Evolutionary conservation across 257 asterid species (phyloP).

Genomic region (Penstemon davidsonii): DNA sequence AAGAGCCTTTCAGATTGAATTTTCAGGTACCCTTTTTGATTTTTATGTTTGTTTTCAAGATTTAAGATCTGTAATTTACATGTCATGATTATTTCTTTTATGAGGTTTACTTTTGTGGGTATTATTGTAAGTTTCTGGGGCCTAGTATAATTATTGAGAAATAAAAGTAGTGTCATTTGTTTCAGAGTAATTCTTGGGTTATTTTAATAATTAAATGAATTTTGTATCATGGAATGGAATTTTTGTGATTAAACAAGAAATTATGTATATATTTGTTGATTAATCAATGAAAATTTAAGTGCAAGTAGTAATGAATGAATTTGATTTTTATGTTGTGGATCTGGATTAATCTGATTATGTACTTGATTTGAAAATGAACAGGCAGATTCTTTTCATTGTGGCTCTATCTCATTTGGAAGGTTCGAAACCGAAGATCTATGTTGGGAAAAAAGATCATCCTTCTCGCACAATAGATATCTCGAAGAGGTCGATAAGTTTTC

Average conservation of each 20-base stretch:
- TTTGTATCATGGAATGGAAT: neutral
- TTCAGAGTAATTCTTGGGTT: neutral
- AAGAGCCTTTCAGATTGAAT: conserved; percentile 53
- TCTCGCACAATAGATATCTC: conserved; percentile 76
- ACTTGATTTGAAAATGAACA: conserved; percentile 35
- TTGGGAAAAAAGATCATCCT: conserved; percentile 92
- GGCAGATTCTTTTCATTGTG: conserved; percentile 65
- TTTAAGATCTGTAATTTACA: conserved; percentile 12
- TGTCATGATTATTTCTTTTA: conserved; percentile 17
- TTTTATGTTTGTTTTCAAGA: conserved; percentile 18
- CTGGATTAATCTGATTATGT: conserved; percentile 1
- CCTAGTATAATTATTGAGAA: no score
- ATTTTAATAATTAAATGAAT: neutral
- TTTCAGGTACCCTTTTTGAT: conserved; percentile 53
- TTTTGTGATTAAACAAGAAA: neutral
- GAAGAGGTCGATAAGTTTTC: conserved; percentile 89
- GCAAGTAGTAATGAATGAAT: neutral
- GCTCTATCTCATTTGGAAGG: conserved; percentile 85
- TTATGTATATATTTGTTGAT: neutral
- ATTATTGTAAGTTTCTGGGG: neutral
- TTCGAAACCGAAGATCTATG: conserved; percentile 68
- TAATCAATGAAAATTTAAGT: neutral
- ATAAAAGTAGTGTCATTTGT: no score
- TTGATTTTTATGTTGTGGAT: neutral
- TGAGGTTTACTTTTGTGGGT: neutral